These are phyloP conservation scores for Plasmodium reichenowi DNA, from an alignment of 169 alveolate genomes.

Conservation along the genomic window DNA sequence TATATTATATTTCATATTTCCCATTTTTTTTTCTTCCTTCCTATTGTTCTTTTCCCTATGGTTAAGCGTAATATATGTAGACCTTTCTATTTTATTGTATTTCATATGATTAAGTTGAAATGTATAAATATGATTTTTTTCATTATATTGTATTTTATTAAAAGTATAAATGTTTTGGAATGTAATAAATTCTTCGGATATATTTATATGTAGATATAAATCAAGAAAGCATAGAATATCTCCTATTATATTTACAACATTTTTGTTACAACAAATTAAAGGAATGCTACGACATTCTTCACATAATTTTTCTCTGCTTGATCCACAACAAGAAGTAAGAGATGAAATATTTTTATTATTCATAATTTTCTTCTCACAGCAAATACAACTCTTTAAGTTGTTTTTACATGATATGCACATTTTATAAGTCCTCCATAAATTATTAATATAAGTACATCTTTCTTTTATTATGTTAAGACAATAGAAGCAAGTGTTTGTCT, in stretches of 20 bases:
- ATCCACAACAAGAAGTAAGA: slow-evolving; percentile 16
- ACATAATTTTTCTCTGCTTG: slow-evolving; percentile 11
- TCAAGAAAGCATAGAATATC: slow-evolving; percentile 13
- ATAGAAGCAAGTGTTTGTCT: slow-evolving; percentile 3
- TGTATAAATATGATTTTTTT: slow-evolving; percentile 23
- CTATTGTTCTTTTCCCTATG: background rate
- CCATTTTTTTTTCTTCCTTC: background rate
- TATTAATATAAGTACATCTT: background rate
- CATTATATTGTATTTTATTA: slow-evolving; percentile 25
- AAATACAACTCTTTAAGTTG: slow-evolving; percentile 25
- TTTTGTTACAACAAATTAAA: slow-evolving; percentile 27
- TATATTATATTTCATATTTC: background rate
- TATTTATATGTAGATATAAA: slow-evolving; percentile 2
- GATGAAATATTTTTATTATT: slow-evolving; percentile 14
- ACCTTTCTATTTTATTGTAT: background rate
- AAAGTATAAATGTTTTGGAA: slow-evolving; percentile 48
- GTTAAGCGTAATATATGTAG: no score
- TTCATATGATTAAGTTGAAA: slow-evolving; percentile 22
- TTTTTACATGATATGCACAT: slow-evolving; percentile 22
- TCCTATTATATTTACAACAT: background rate
- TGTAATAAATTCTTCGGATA: slow-evolving; percentile 14
- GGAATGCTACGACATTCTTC: slow-evolving; percentile 22
- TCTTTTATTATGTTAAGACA: slow-evolving; percentile 5
- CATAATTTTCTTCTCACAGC: slow-evolving; percentile 41
- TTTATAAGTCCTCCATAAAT: slow-evolving; percentile 35